These are phyloP conservation scores for Claviceps africana DNA, from an alignment of 2,329 filamentous ascomycete genomes.

Conservation along the genomic window DNA sequence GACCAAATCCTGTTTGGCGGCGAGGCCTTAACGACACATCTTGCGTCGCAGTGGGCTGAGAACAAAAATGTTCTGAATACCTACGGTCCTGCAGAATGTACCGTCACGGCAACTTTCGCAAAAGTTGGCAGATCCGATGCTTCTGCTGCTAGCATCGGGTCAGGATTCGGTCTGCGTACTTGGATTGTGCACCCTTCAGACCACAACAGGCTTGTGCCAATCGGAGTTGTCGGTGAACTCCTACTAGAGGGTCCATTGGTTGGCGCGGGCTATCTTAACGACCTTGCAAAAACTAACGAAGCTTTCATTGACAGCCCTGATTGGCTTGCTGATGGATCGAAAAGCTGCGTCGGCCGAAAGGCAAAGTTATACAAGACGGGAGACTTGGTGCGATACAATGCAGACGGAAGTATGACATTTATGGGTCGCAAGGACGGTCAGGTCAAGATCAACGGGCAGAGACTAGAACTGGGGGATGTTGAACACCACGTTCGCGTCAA, in stretches of 20 bases:
- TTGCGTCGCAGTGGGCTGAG: constrained; percentile 2
- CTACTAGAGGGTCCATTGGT: constrained; percentile 29
- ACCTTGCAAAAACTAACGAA: constrained; percentile 28
- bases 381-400: constrained; percentile 28
- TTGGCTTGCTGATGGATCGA: constrained; percentile 7
- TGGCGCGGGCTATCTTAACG: constrained; percentile 34
- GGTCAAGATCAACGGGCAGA: constrained; percentile 40
- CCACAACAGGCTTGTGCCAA: constrained; percentile 12
- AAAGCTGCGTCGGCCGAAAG: background rate
- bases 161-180: constrained; percentile 2
- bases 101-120: constrained; percentile 1
- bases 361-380: constrained; percentile 30
- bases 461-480: constrained; percentile 28
- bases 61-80: background rate
- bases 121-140: background rate
- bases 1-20: constrained; percentile 1
- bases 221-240: constrained; percentile 22
- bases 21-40: constrained; percentile 1
- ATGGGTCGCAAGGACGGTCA: constrained; percentile 39
- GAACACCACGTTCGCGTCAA: constrained; percentile 6
- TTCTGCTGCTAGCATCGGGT: constrained; percentile 2
- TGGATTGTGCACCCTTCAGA: constrained; percentile 2
- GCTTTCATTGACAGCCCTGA: constrained; percentile 28
- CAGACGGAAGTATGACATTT: constrained; percentile 21
- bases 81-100: constrained; percentile 6